Percentiles rank a stretch among this genome's conserved stretches.
Evolutionary conservation across 192 early-diverging fungal species (phyloP).

Genomic region (Gamsiella multidivaricata): DNA sequence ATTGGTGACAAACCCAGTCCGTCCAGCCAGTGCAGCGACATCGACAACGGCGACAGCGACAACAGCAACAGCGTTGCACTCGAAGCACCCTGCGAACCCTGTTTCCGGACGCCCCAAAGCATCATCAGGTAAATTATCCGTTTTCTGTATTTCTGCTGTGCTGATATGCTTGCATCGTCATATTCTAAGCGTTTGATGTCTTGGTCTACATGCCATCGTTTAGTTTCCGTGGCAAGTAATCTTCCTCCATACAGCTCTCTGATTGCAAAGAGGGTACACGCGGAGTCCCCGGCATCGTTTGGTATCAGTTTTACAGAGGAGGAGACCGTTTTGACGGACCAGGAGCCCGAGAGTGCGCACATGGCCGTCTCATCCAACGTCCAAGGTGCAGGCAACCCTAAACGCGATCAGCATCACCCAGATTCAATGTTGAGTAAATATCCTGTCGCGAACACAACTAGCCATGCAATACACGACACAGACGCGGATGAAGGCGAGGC

Average conservation of each 20-base stretch:
- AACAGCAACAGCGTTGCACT: background rate
- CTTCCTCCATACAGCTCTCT: constrained; percentile 14
- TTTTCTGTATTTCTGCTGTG: too few species aligned
- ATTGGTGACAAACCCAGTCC: background rate
- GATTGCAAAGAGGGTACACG: constrained; percentile 9
- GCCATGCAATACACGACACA: background rate
- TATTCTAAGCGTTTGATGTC: background rate
- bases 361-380: background rate
- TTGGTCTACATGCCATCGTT: background rate
- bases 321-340: constrained; percentile 33
- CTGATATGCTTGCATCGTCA: background rate
- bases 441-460: background rate
- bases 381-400: background rate
- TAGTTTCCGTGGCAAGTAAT: constrained; percentile 23
- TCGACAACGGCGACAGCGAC: background rate
- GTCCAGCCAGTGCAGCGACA: background rate
- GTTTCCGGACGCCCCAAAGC: constrained; percentile 32
- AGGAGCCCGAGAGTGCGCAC: background rate
- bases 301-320: constrained; percentile 35
- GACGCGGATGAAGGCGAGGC: constrained; percentile 19
- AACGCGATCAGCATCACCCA: background rate
- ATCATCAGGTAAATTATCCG: constrained; percentile 25
- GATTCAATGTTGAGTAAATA: background rate
- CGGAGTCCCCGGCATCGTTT: constrained; percentile 16
- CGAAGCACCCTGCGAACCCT: constrained; percentile 12